Conservation (phyloP, 2,329 filamentous ascomycete species). For the Aspergillus fumigatus region DNA sequence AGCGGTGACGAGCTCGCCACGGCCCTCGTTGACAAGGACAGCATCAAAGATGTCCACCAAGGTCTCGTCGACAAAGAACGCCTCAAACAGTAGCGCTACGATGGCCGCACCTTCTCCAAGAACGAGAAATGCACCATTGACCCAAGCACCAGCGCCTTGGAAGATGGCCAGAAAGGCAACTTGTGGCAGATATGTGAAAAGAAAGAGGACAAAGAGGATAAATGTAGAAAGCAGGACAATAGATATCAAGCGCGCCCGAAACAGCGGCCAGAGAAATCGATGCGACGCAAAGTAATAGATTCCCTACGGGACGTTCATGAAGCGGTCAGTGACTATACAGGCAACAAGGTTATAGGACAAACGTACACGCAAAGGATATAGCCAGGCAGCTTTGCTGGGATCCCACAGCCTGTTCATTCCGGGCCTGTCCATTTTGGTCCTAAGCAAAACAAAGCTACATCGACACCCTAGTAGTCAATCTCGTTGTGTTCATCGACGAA, state of each 20-base stretch:
- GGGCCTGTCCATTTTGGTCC: slow-evolving; percentile 11
- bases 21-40: slow-evolving; percentile 70
- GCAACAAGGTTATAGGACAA: background rate
- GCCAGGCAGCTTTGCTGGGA: slow-evolving; percentile 37
- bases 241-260: slow-evolving; percentile 71
- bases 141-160: slow-evolving; percentile 79
- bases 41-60: slow-evolving; percentile 82
- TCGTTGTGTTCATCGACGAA: background rate
- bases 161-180: slow-evolving; percentile 86
- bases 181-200: slow-evolving; percentile 83
- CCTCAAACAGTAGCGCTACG: slow-evolving; percentile 66
- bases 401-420: slow-evolving; percentile 21
- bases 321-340: slow-evolving; percentile 3
- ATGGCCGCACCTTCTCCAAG: slow-evolving; percentile 63
- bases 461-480: background rate
- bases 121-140: slow-evolving; percentile 81
- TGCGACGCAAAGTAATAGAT: slow-evolving; percentile 77
- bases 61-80: slow-evolving; percentile 75
- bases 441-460: background rate
- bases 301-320: slow-evolving; percentile 46
- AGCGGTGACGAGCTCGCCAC: slow-evolving; percentile 63
- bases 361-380: slow-evolving; percentile 46
- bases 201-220: slow-evolving; percentile 80
- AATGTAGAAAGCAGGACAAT: slow-evolving; percentile 75
- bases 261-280: slow-evolving; percentile 76